Percentiles rank a stretch among this genome's conserved stretches.
Conservation (phyloP, 805 yeast species). For the Yueomyces sp. region DNA sequence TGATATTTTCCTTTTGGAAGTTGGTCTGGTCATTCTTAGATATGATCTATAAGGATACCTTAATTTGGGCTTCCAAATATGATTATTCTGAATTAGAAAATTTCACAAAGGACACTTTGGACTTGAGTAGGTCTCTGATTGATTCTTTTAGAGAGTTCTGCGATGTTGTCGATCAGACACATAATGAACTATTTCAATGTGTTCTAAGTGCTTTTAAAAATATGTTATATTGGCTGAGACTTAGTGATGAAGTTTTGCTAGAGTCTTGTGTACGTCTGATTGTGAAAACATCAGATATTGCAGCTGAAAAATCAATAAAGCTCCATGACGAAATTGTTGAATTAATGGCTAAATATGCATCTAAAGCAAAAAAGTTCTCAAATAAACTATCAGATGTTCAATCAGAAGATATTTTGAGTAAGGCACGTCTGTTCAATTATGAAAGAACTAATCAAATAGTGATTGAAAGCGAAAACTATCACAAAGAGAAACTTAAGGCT, state of each 20-base stretch:
- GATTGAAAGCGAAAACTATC: conserved; percentile 28
- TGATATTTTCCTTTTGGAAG: conserved; percentile 45
- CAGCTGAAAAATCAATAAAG: conserved; percentile 36
- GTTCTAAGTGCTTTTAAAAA: conserved; percentile 51
- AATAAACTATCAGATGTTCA: conserved; percentile 61
- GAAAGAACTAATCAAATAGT: conserved; percentile 40
- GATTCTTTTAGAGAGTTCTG: conserved; percentile 45
- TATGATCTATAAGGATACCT: conserved; percentile 52
- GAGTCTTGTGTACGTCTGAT: conserved; percentile 61
- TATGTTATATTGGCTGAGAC: conserved; percentile 67
- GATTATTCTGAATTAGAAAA: conserved; percentile 49
- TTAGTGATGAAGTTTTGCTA: conserved; percentile 61
- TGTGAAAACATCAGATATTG: conserved; percentile 50
- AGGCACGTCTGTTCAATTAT: conserved; percentile 44
- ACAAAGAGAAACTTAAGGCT: conserved; percentile 22
- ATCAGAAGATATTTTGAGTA: conserved; percentile 44
- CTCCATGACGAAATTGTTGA: conserved; percentile 42
- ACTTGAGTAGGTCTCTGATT: conserved; percentile 56
- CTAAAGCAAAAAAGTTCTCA: conserved; percentile 51
- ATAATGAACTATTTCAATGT: conserved; percentile 31
- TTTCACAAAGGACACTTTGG: conserved; percentile 78
- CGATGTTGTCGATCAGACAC: conserved; percentile 23
- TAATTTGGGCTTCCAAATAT: conserved; percentile 61
- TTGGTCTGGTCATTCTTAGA: conserved; percentile 59
- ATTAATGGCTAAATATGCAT: conserved; percentile 48